Evolutionary conservation across 2,329 filamentous ascomycete genomes (phyloP).

Genomic region (Parastagonospora nodorum): DNA sequence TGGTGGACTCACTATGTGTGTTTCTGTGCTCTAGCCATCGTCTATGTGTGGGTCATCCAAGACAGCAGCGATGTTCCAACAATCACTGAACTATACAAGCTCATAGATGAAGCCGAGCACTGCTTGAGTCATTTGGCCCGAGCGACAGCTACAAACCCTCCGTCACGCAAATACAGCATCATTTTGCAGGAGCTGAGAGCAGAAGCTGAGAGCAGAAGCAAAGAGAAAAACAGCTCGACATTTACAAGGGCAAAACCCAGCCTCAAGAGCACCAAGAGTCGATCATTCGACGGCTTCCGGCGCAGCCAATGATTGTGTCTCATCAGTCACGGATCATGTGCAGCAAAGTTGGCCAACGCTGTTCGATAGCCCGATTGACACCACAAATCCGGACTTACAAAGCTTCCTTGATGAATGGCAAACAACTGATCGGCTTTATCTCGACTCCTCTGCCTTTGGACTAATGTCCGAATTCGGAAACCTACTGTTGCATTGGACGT

Average conservation of each 20-base stretch:
- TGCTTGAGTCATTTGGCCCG: slow-evolving; percentile 53
- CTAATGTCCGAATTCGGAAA: slow-evolving; percentile 14
- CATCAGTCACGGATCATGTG: neutral
- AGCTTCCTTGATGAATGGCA: slow-evolving; percentile 39
- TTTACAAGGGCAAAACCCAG: neutral
- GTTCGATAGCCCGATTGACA: slow-evolving; percentile 28
- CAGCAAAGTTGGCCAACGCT: slow-evolving; percentile 22
- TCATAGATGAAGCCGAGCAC: slow-evolving; percentile 52
- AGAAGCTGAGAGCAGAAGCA: slow-evolving; percentile 52
- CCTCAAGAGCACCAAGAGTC: neutral
- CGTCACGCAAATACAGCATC: slow-evolving; percentile 54
- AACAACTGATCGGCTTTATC: slow-evolving; percentile 41
- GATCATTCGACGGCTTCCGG: neutral
- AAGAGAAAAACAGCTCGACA: slow-evolving; percentile 23
- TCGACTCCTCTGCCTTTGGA: slow-evolving; percentile 39
- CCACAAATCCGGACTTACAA: slow-evolving; percentile 12
- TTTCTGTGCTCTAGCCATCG: slow-evolving; percentile 55
- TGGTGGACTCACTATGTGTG: slow-evolving; percentile 58
- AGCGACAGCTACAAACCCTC: slow-evolving; percentile 54
- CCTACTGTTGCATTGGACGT: slow-evolving; percentile 11
- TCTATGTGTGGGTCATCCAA: slow-evolving; percentile 57
- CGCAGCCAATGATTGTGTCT: neutral
- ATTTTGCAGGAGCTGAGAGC: slow-evolving; percentile 54
- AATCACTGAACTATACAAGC: slow-evolving; percentile 16
- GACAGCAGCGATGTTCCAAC: slow-evolving; percentile 19